Percentiles rank a stretch among this genome's conserved stretches.
Conservation (phyloP, 352 stramenopile species). For the Globisporangium barbulae region DNA sequence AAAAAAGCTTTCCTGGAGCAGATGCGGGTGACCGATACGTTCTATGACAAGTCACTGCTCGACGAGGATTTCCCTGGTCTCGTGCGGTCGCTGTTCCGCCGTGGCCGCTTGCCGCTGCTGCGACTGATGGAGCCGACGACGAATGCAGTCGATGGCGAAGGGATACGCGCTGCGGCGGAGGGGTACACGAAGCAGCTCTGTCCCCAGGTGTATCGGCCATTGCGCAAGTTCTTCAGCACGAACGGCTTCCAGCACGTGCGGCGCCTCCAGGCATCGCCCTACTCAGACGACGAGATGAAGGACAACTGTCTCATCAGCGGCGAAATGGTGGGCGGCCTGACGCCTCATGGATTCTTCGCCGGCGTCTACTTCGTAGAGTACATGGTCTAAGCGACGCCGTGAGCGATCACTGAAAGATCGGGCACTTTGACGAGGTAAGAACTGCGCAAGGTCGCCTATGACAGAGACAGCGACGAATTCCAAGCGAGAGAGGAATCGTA, state of each 20-base stretch:
- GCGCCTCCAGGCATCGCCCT: constrained; percentile 1
- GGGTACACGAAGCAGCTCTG: not conserved
- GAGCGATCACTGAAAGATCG: constrained; percentile 6
- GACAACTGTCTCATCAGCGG: not conserved
- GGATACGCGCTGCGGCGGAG: not conserved
- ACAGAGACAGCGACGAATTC: constrained; percentile 7
- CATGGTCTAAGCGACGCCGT: constrained; percentile 2
- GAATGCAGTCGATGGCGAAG: not conserved
- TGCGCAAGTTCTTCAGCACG: constrained; percentile 5
- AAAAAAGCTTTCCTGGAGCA: constrained; percentile 1
- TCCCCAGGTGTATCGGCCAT: not conserved
- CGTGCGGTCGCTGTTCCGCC: not conserved
- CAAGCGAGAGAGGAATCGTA: constrained; percentile 5
- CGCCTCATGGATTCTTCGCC: constrained; percentile 2
- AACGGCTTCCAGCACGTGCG: constrained; percentile 5
- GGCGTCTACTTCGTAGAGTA: constrained; percentile 1
- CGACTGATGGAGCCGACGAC: constrained; percentile 5
- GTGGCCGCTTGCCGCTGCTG: constrained; percentile 3
- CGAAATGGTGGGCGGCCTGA: constrained; percentile 1
- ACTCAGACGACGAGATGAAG: not conserved
- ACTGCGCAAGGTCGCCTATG: constrained; percentile 3
- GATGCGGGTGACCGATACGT: too few relatives aligned
- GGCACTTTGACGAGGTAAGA: constrained; percentile 5
- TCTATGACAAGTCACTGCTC: constrained; percentile 1
- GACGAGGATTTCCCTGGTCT: not conserved